These are phyloP conservation scores for Oryza brachyantha DNA, from an alignment of 176 grass and related monocot species.

Conservation along the genomic window DNA sequence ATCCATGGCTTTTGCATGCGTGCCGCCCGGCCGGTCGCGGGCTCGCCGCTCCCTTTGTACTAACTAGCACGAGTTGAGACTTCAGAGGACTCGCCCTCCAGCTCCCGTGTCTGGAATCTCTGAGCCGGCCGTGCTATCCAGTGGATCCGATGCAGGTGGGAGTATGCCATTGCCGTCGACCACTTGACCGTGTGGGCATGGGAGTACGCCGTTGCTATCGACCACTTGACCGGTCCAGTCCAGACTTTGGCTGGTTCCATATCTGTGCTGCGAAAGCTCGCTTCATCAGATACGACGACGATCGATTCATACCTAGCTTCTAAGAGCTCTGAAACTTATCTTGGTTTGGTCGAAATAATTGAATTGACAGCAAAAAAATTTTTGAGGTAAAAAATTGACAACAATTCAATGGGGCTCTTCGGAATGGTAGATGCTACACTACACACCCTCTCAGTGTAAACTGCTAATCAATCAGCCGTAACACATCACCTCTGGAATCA, in stretches of 20 bases:
- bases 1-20: not conserved
- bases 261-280: not conserved
- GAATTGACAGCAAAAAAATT: not conserved
- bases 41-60: not conserved
- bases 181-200: not conserved
- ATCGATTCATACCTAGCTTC: not conserved
- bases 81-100: not conserved
- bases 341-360: not conserved
- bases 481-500: not conserved
- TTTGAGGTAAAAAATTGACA: too few species aligned
- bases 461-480: too few species aligned
- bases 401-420: not conserved
- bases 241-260: not conserved
- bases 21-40: too few species aligned
- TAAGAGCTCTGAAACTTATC: not conserved
- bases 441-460: not conserved
- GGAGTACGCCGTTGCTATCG: not conserved
- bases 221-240: not conserved
- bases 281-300: not conserved
- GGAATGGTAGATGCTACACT: not conserved
- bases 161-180: not conserved
- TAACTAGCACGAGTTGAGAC: not conserved
- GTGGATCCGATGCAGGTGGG: not conserved
- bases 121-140: not conserved
- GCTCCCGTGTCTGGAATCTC: slow-evolving; percentile 21